Base-by-base conservation (phyloP, 345 rosid genomes). In the Eucalyptus globulus region DNA sequence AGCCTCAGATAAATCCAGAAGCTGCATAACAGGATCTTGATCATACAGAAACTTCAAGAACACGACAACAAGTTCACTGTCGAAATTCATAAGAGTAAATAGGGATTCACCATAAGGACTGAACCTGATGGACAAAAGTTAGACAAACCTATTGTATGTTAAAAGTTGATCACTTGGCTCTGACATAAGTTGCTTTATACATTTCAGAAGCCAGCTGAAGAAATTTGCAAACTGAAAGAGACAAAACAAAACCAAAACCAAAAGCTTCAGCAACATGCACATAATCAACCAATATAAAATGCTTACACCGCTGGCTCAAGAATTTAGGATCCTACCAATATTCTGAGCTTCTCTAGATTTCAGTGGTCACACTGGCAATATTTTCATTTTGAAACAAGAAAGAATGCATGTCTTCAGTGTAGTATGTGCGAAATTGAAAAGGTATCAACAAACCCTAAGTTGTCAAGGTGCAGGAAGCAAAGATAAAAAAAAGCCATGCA, bases 11-110 rank as follows among this genome's bases (percentile, higher is more conserved):
- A 91, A 92, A 87, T 95, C 97, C 92, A 96, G 90, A 89, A 97
- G 92, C 89, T 93, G 94, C 94, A 91, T 95, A 56, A 97, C 96
- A 47, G 99, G 99, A 94, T 97, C 99, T 95, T 96, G 99, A 92
- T 97, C 97, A 89, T 96, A 97, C 80, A 97, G 92, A 96, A 53
- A 53, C 58, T 53, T 53, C 58, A 53, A 53, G 58, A 53, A 53
- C 58, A 53, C 58, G 9, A 53, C 93, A 87, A 96, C 93, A 87
- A 97, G 99, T 92, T 97, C 99, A 76, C 99, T 97, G 99, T 93
- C 90, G 86, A 92, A 93, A 92, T 49, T 45, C 49, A 72, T 22
- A 31, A 22, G 87, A 54, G 62, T 24, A 40, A 45, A 80, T 53
- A 62, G 50, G 37, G 29, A 58, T 58, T 58, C 65, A 58, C 29